phyloP scores from a whole-genome alignment of 768 basidiomycete genomes.

The Rhizopogon rudus region DNA sequence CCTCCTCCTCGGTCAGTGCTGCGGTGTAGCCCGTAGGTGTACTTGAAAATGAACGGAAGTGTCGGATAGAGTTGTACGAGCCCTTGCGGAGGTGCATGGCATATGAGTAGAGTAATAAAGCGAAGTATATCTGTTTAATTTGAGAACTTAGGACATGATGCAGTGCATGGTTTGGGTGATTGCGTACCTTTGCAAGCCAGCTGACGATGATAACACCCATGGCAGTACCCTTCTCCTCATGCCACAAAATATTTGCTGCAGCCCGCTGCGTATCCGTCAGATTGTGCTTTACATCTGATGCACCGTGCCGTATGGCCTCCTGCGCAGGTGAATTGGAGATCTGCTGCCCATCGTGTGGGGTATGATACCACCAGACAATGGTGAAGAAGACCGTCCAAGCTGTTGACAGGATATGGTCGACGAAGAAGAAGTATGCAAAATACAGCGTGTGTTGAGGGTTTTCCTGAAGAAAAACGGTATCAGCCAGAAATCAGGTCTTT shows the following conservation, averaged over 20 bases:
- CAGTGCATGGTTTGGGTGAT: not conserved
- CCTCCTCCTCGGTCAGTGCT: slow-evolving; percentile 48
- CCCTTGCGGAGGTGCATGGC: slow-evolving; percentile 89
- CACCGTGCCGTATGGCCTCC: slow-evolving; percentile 70
- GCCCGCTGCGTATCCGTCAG: slow-evolving; percentile 65
- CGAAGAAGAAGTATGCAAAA: slow-evolving; percentile 88
- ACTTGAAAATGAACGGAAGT: slow-evolving; percentile 22
- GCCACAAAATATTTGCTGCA: slow-evolving; percentile 78
- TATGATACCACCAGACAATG: slow-evolving; percentile 81
- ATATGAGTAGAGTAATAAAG: slow-evolving; percentile 86
- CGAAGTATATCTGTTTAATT: slow-evolving; percentile 79
- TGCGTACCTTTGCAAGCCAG: slow-evolving; percentile 82
- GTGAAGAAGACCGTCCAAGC: slow-evolving; percentile 92
- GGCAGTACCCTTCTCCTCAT: slow-evolving; percentile 82
- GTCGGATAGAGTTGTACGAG: slow-evolving; percentile 76
- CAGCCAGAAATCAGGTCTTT: slow-evolving; percentile 3
- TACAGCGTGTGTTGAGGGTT: slow-evolving; percentile 78
- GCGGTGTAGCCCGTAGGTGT: slow-evolving; percentile 20
- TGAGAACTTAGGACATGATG: not conserved
- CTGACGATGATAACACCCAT: slow-evolving; percentile 71
- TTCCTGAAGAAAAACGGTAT: slow-evolving; percentile 55
- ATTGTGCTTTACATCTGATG: slow-evolving; percentile 38
- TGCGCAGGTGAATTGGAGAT: slow-evolving; percentile 86
- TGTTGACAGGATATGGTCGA: slow-evolving; percentile 88
- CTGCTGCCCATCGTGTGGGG: slow-evolving; percentile 82